Conservation (phyloP, 176 grass and related monocot species). For the Triticum timopheevii region DNA sequence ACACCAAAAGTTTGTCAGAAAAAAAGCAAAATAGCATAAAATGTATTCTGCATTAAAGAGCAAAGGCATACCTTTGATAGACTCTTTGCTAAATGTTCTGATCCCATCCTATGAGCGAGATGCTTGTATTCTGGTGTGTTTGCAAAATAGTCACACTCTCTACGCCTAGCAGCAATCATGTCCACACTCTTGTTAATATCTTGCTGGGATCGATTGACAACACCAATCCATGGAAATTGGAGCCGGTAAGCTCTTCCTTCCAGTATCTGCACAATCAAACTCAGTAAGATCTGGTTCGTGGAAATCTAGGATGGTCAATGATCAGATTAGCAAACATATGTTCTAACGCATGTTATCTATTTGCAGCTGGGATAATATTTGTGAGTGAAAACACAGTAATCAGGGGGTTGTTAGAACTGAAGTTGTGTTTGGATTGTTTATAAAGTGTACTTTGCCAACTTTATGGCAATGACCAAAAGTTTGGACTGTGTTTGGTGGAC, state of each 20-base stretch:
- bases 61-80: slow-evolving; percentile 79
- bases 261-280: slow-evolving; percentile 64
- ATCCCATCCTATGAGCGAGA: slow-evolving; percentile 88
- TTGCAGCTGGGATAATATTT: not conserved
- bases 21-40: slow-evolving; percentile 29
- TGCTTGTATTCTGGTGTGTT: slow-evolving; percentile 91
- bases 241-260: slow-evolving; percentile 92
- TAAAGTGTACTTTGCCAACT: not conserved
- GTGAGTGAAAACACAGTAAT: not conserved
- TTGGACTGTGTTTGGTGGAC: not conserved
- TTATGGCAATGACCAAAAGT: not conserved
- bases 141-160: slow-evolving; percentile 89
- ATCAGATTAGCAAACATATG: not conserved
- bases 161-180: slow-evolving; percentile 96
- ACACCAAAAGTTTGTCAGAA: not conserved
- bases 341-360: not conserved
- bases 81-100: slow-evolving; percentile 93
- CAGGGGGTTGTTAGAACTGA: not conserved
- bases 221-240: slow-evolving; percentile 93
- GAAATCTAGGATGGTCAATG: not conserved
- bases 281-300: not conserved
- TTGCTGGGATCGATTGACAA: slow-evolving; percentile 97
- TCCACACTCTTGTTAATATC: slow-evolving; percentile 99
- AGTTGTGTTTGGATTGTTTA: not conserved
- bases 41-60: not conserved